A percentile compares a stretch with the other conserved stretches of the same genome.
These are phyloP conservation scores for Crithidia expoeki DNA, from an alignment of 208 protist species.

Conservation along the genomic window DNA sequence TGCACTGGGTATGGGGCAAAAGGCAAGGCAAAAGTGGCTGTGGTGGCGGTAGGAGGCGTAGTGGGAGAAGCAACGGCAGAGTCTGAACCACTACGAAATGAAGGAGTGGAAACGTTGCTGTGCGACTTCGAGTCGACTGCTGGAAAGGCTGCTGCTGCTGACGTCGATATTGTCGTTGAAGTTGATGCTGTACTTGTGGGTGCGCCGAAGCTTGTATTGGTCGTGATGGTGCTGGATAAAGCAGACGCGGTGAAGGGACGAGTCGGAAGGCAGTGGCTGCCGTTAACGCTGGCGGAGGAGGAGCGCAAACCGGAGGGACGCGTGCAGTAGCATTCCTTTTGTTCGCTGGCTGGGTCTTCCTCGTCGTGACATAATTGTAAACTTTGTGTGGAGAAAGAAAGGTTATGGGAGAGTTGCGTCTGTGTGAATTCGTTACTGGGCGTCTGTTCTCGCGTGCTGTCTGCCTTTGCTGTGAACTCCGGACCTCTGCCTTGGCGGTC, in stretches of 20 bases:
- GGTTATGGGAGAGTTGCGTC: background rate
- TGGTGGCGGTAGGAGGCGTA: background rate
- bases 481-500: background rate
- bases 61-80: background rate
- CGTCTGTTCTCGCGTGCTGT: background rate
- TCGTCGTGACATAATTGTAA: background rate
- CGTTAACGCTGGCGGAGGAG: background rate
- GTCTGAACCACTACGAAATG: no score
- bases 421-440: background rate
- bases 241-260: no score
- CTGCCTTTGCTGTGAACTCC: background rate
- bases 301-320: slow-evolving; percentile 4
- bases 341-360: background rate
- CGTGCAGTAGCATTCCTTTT: background rate
- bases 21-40: slow-evolving; percentile 46
- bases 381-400: background rate
- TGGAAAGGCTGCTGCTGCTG: no score
- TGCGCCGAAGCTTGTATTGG: no score
- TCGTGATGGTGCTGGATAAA: no score
- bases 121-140: no score
- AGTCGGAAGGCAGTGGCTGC: no score
- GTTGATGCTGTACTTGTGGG: no score
- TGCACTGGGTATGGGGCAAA: slow-evolving; percentile 88
- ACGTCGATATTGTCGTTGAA: no score
- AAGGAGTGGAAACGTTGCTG: no score